phyloP scores from a whole-genome alignment of 2,329 filamentous ascomycete species.

The Emmonsia crescens region DNA sequence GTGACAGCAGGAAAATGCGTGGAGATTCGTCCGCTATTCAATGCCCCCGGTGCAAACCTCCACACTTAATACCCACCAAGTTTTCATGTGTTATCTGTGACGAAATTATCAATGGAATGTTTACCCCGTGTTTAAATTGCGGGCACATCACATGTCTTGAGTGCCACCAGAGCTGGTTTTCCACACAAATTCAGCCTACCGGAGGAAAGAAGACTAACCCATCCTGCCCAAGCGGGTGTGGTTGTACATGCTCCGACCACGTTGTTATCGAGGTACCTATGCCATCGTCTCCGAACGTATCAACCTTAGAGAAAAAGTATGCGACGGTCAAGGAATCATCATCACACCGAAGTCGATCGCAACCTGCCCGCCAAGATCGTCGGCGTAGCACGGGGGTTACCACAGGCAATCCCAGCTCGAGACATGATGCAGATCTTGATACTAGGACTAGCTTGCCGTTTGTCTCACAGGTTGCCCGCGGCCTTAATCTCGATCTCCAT shows the following conservation, averaged over 20 bases:
- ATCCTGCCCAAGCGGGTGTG: conserved; percentile 38
- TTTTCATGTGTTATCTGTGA: conserved; percentile 36
- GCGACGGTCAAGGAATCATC: background rate
- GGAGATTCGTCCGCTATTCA: conserved; percentile 12
- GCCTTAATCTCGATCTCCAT: conserved; percentile 31
- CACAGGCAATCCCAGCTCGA: background rate
- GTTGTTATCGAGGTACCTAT: conserved; percentile 23
- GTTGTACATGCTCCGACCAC: conserved; percentile 36
- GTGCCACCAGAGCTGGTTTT: conserved; percentile 36
- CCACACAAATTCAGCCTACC: conserved; percentile 8
- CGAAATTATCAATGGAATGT: conserved; percentile 33
- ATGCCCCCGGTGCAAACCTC: conserved; percentile 29
- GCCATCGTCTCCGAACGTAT: conserved; percentile 14
- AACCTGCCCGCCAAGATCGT: conserved; percentile 9
- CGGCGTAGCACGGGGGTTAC: background rate
- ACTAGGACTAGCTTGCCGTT: conserved; percentile 29
- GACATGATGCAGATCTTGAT: conserved; percentile 26
- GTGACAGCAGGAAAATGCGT: conserved; percentile 16
- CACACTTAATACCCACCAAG: conserved; percentile 23
- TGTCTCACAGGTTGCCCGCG: conserved; percentile 28
- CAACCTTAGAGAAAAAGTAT: conserved; percentile 13
- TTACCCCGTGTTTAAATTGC: conserved; percentile 38
- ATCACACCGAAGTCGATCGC: conserved; percentile 1
- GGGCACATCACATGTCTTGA: conserved; percentile 38
- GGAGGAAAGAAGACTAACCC: conserved; percentile 12